phyloP scores from a whole-genome alignment of 192 early-diverging fungal genomes.

The Gaertneriomyces sp. region DNA sequence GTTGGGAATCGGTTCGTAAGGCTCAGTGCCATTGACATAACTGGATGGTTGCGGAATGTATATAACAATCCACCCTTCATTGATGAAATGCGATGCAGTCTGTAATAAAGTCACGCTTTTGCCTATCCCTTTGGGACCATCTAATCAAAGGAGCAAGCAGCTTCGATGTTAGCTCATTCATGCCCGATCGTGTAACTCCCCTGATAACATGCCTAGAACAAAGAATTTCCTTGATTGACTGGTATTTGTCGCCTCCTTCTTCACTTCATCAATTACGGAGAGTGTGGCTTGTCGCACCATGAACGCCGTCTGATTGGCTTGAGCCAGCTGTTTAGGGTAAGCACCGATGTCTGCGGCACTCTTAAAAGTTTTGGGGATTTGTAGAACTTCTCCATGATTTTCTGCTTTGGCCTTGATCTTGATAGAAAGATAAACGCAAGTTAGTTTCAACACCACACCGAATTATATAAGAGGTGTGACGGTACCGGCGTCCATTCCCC shows the following conservation, averaged over 20 bases:
- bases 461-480: neutral
- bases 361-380: constrained; percentile 1
- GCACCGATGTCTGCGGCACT: neutral
- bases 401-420: constrained; percentile 10
- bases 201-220: neutral
- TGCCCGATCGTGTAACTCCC: neutral
- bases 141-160: neutral
- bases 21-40: constrained; percentile 18
- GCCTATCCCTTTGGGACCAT: constrained; percentile 20
- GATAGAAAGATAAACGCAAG: neutral
- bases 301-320: constrained; percentile 14
- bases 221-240: constrained; percentile 1
- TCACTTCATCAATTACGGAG: constrained; percentile 6
- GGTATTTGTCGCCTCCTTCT: constrained; percentile 1
- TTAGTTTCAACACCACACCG: neutral
- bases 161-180: no score
- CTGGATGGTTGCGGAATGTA: constrained; percentile 19
- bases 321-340: constrained; percentile 2
- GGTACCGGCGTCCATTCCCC: neutral
- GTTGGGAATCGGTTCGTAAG: neutral
- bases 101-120: constrained; percentile 23
- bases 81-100: constrained; percentile 11
- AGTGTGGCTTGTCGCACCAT: constrained; percentile 24
- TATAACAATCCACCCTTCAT: constrained; percentile 19
- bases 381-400: constrained; percentile 21